Conservation (phyloP, 2,329 filamentous ascomycete species). For the Sarocladiaceae sp. region DNA sequence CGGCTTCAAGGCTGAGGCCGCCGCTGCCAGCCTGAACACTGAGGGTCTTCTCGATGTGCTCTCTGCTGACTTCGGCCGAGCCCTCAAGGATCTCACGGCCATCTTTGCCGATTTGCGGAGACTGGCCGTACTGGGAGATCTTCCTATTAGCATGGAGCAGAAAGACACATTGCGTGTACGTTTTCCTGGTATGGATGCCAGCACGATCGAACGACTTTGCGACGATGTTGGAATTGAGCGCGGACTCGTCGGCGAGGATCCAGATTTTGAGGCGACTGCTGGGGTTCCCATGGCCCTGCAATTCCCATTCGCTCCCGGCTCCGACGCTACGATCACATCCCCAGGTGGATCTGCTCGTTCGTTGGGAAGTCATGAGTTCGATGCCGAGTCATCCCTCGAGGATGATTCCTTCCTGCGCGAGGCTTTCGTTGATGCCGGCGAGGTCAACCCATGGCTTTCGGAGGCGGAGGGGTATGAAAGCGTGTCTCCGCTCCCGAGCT, state of each 20-base stretch:
- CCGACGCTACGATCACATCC: constrained; percentile 32
- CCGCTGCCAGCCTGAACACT: constrained; percentile 61
- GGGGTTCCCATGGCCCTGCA: constrained; percentile 70
- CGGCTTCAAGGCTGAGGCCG: constrained; percentile 32
- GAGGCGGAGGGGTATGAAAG: constrained; percentile 42
- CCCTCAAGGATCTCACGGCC: constrained; percentile 74
- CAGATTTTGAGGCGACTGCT: constrained; percentile 59
- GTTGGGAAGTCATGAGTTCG: constrained; percentile 30
- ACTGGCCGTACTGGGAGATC: constrained; percentile 70
- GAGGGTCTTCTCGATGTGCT: constrained; percentile 80
- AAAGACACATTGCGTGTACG: constrained; percentile 67
- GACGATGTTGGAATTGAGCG: constrained; percentile 79
- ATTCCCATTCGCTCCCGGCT: constrained; percentile 76
- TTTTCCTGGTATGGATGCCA: constrained; percentile 84
- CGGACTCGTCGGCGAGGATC: constrained; percentile 72
- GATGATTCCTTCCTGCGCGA: constrained; percentile 31
- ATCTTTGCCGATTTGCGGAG: constrained; percentile 76
- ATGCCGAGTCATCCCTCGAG: constrained; percentile 28
- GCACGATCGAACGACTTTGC: constrained; percentile 75
- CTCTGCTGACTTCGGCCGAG: constrained; percentile 79
- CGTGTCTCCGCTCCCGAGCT: constrained; percentile 42
- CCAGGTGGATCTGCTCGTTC: constrained; percentile 44
- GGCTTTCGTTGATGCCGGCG: constrained; percentile 34
- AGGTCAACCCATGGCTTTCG: constrained; percentile 42
- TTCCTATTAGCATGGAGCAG: constrained; percentile 70